These are phyloP conservation scores for Gossypium laxum DNA, from an alignment of 441 rosid genomes.

Conservation along the genomic window DNA sequence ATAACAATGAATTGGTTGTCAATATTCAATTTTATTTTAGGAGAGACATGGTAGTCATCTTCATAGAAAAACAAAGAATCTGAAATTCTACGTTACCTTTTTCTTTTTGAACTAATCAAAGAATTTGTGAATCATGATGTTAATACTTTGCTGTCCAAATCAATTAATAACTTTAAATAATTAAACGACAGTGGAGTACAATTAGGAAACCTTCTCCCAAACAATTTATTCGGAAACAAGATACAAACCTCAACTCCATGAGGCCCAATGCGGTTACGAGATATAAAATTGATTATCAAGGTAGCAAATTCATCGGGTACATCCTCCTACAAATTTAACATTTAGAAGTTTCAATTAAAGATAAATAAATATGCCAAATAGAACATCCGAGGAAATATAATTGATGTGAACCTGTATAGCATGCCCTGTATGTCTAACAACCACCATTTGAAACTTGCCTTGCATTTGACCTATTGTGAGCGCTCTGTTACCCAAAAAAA, in stretches of 20 bases:
- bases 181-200: not conserved
- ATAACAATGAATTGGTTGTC: not conserved
- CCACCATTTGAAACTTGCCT: conserved; percentile 98
- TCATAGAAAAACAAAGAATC: not conserved
- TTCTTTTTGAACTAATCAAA: not conserved
- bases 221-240: not conserved
- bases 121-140: not conserved
- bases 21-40: not conserved
- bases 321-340: conserved; percentile 54
- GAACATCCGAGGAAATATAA: not conserved
- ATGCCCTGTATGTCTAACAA: conserved; percentile 89
- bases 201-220: not conserved
- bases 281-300: conserved; percentile 50
- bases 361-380: not conserved
- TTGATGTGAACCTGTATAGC: conserved; percentile 69
- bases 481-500: conserved; percentile 36
- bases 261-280: conserved; percentile 77
- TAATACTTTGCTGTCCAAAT: not conserved
- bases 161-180: not conserved
- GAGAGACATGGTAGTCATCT: not conserved
- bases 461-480: conserved; percentile 98
- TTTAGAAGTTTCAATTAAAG: not conserved
- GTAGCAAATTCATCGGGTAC: conserved; percentile 78
- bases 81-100: not conserved
- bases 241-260: conserved; percentile 69